phyloP scores from a whole-genome alignment of 768 basidiomycete genomes.

The Leccinum fibrillosum region DNA sequence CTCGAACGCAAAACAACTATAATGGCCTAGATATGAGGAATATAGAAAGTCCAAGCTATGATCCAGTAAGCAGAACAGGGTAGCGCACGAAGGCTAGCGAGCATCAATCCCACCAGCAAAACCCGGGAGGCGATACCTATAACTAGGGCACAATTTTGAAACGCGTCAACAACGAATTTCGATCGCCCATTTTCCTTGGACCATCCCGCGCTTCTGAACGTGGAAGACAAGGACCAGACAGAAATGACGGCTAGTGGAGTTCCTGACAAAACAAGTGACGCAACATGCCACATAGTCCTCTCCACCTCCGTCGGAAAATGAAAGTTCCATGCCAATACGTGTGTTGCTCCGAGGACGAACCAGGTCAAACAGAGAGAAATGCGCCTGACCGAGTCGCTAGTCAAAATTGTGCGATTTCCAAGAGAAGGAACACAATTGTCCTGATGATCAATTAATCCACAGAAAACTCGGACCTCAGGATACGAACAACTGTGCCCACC shows the following conservation, averaged over 20 bases:
- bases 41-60: not conserved
- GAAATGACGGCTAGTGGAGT: not conserved
- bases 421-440: not conserved
- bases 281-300: not conserved
- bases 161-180: not conserved
- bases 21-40: conserved; percentile 1
- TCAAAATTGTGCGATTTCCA: not conserved
- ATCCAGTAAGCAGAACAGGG: not conserved
- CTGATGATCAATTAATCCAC: not conserved
- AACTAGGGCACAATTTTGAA: not conserved
- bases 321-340: not conserved
- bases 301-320: not conserved
- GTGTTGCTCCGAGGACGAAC: not conserved
- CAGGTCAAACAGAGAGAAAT: not conserved
- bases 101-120: not conserved
- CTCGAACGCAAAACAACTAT: not conserved
- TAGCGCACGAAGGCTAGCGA: not conserved
- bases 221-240: not conserved
- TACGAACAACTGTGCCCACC: not conserved
- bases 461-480: not conserved
- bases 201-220: not conserved
- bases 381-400: not conserved
- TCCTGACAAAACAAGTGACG: not conserved
- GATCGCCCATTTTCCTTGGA: not conserved
- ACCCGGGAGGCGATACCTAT: not conserved